Evolutionary conservation across 495 filamentous ascomycete genomes (phyloP).

Genomic region (Astrocystis sublimbata): DNA sequence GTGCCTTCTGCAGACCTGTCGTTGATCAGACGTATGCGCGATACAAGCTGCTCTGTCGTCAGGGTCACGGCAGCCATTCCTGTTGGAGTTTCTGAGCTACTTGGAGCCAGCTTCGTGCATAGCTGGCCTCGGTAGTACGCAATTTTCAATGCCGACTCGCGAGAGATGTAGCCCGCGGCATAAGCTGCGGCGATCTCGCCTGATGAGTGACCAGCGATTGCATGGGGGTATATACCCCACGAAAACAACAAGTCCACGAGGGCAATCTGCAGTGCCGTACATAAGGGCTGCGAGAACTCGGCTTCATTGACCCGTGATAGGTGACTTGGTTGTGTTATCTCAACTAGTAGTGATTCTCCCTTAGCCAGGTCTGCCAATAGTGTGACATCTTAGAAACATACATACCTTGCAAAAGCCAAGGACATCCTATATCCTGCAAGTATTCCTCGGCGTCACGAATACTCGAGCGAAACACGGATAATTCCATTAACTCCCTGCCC

Average conservation of each 20-base stretch:
- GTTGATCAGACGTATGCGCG: conserved; percentile 1
- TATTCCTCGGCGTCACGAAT: conserved; percentile 25
- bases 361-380: background rate
- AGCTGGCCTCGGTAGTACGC: conserved; percentile 44
- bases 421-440: conserved; percentile 21
- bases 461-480: conserved; percentile 11
- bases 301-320: conserved; percentile 39
- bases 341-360: background rate
- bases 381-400: conserved; percentile 9
- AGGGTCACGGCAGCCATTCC: conserved; percentile 44
- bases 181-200: conserved; percentile 60
- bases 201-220: conserved; percentile 60
- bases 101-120: conserved; percentile 7
- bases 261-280: conserved; percentile 49
- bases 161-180: conserved; percentile 43
- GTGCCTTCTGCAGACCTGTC: conserved; percentile 2
- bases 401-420: conserved; percentile 28
- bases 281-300: conserved; percentile 45
- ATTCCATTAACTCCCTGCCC: conserved; percentile 43
- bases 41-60: conserved; percentile 13
- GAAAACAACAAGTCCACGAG: conserved; percentile 52
- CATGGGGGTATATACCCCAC: conserved; percentile 52
- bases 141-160: conserved; percentile 51
- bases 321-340: conserved; percentile 8
- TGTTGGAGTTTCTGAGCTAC: conserved; percentile 11